Base-by-base conservation (phyloP, 73 alveolate species). In the Urostyla sp. region DNA sequence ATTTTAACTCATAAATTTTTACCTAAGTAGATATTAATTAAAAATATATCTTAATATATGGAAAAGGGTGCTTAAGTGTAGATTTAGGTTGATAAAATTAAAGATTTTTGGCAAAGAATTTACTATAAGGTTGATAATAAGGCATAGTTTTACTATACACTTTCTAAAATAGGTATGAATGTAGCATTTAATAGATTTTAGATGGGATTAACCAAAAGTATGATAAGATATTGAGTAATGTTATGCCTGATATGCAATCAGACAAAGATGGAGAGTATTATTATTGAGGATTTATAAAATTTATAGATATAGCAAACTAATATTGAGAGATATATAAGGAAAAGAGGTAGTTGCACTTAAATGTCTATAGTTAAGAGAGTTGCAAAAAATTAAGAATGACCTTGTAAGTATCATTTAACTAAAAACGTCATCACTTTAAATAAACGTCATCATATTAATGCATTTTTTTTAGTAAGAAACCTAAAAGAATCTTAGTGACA, bases 381-480 rank as follows among this genome's bases (percentile, higher is more conserved):
- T 60, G 6, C 20, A 10, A 36, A 36, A 30, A 6, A 72, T 72
- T 21, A 72, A 72, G 6, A 72, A 54, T 32, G 57, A 46, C 26
- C 18, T 72, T 26, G 84, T 72, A 72, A 24, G 52, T 4, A 23
- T 20, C 5, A 46, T 4, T 60, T 35, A 36, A n/a, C n/a, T n/a
- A n/a, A n/a, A n/a, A n/a, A n/a, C n/a, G n/a, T n/a, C n/a, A n/a
- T n/a, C n/a, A n/a, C n/a, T n/a, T n/a, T n/a, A n/a, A n/a, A n/a
- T n/a, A n/a, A n/a, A n/a, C n/a, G n/a, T n/a, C n/a, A n/a, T n/a
- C n/a, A n/a, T n/a, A n/a, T 11, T 5, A 6, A 15, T 20, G 30
- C 15, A 24, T 11, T n/a, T 10, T 54, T 59, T 30, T 3, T 74
- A 55, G 76, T 67, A 77, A 20, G 89, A 77, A 23, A n/a, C 27